Conservation (phyloP, 768 basidiomycete genomes). For the Cubamyces lactineus region DNA sequence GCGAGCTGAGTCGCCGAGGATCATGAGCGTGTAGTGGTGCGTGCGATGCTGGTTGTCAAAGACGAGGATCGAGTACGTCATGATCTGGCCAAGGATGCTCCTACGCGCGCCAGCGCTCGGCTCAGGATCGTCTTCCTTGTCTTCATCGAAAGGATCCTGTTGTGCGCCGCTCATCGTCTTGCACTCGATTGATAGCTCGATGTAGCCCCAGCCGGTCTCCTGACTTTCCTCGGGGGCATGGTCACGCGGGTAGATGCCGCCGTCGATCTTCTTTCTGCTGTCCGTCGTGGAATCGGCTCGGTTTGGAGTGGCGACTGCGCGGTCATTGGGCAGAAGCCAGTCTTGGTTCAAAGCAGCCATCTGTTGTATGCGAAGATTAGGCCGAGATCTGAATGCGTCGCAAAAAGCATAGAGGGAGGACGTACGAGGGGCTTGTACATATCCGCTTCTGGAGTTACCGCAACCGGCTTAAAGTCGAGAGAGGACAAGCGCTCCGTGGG, state of each 20-base stretch:
- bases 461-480: background rate
- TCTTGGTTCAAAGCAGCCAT: background rate
- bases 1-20: conserved; percentile 8
- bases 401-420: too few species aligned
- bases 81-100: background rate
- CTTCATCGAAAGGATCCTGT: conserved; percentile 6
- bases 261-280: background rate
- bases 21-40: conserved; percentile 8
- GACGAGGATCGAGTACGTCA: background rate
- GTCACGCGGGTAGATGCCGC: background rate
- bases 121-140: background rate
- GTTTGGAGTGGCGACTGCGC: background rate
- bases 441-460: background rate
- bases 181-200: conserved; percentile 13
- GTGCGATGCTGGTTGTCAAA: conserved; percentile 6
- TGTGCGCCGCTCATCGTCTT: background rate
- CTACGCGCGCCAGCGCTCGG: background rate
- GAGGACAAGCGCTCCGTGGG: background rate
- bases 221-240: background rate
- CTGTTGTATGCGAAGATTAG: background rate
- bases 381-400: too few species aligned
- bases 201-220: background rate
- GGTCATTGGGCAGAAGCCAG: background rate
- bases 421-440: background rate
- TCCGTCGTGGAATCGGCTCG: background rate